These are phyloP conservation scores for Leptomonas seymouri DNA, from an alignment of 208 protist species.

Conservation along the genomic window DNA sequence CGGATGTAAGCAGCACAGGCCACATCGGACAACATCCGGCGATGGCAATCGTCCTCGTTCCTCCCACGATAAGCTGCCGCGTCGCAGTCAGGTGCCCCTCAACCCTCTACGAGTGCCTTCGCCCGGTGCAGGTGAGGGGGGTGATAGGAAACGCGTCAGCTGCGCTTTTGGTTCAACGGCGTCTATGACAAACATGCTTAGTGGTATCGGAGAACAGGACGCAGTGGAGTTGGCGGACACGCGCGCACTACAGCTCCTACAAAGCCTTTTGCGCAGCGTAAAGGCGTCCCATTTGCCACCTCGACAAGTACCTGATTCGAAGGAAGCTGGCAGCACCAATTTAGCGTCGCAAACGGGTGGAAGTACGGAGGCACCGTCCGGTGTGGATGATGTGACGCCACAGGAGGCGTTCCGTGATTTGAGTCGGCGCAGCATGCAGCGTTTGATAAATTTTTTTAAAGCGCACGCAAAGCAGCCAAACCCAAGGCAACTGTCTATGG, in stretches of 20 bases:
- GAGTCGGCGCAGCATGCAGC: slow-evolving; percentile 30
- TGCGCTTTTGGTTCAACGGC: neutral
- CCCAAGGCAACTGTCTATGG: neutral
- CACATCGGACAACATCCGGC: neutral
- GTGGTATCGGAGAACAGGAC: neutral
- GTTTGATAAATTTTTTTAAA: slow-evolving; percentile 31
- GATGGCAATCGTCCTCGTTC: too few relatives aligned
- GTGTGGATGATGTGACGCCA: neutral
- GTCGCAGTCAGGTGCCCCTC: slow-evolving; percentile 1
- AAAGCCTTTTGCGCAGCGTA: slow-evolving; percentile 21
- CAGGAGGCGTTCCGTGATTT: slow-evolving; percentile 11
- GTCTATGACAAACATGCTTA: too few relatives aligned
- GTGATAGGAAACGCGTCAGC: neutral
- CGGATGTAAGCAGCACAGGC: neutral
- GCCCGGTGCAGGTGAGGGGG: neutral
- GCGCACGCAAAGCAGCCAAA: slow-evolving; percentile 10
- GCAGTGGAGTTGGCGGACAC: slow-evolving; percentile 26
- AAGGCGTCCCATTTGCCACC: neutral
- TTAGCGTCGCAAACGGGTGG: too few relatives aligned
- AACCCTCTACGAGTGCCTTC: neutral
- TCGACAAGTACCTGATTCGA: neutral
- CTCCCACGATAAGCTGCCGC: neutral
- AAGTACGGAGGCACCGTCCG: neutral
- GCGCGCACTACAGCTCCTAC: slow-evolving; percentile 27
- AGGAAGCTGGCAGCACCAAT: too few relatives aligned